Conservation (phyloP, 345 rosid genomes). For the Gossypium ekmanianum region DNA sequence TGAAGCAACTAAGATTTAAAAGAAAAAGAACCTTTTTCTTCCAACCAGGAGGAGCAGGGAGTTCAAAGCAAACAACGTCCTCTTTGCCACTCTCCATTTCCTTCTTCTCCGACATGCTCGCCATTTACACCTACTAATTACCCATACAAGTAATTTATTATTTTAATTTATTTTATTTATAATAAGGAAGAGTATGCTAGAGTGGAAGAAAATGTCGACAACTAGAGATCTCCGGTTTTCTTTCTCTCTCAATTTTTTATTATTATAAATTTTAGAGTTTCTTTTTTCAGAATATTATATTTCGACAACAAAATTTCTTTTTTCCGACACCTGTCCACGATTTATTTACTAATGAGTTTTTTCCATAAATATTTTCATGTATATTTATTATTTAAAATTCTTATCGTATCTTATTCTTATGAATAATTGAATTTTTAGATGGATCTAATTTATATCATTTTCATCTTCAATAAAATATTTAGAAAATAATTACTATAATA, state of each 20-base stretch:
- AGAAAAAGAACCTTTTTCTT: constrained; percentile 27
- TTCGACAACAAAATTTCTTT: background rate
- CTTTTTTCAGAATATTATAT: background rate
- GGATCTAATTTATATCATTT: too few relatives aligned
- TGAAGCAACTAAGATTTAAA: background rate
- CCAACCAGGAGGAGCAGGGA: constrained; percentile 41
- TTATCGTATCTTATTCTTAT: too few relatives aligned
- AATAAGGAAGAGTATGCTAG: too few relatives aligned
- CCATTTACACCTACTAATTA: constrained; percentile 25
- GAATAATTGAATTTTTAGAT: too few relatives aligned
- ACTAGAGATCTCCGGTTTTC: background rate
- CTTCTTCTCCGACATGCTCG: constrained; percentile 16
- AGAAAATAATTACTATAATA: too few relatives aligned
- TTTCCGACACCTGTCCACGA: background rate
- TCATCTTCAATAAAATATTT: too few relatives aligned
- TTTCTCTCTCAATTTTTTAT: background rate
- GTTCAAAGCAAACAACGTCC: constrained; percentile 20
- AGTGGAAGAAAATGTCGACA: too few relatives aligned
- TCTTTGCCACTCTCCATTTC: background rate
- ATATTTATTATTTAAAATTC: too few relatives aligned
- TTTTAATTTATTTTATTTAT: background rate
- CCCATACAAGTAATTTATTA: background rate
- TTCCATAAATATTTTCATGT: too few relatives aligned
- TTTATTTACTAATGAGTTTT: too few relatives aligned
- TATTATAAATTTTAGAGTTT: too few relatives aligned